Evolutionary conservation across 768 basidiomycete genomes (phyloP), one percentile per base, ranked within the genome.

Genomic region (Suillus plorans): DNA sequence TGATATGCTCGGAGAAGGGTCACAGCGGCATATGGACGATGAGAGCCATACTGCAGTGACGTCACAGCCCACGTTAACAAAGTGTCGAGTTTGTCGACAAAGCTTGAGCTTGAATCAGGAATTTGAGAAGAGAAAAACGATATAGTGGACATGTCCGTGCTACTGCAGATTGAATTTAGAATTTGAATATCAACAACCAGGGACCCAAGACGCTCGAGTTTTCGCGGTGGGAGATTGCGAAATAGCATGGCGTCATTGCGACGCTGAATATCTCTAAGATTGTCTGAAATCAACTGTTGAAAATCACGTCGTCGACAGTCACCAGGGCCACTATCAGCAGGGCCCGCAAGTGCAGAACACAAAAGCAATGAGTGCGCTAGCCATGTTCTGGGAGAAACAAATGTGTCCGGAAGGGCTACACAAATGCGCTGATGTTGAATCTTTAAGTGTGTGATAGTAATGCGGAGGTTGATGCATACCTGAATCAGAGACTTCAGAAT

Each of bases 221-320:
- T 82, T 37, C 87, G 86, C 0, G 85, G 80, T 42, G 90, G 88
- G 10, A 89, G 81, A 67, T 85, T 86, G 50, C 82, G 82, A 66
- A 94, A 92, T 39, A 90, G 74, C 83, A 94, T 87, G 2, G 90
- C 90, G 65, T 95, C 91, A 65, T 95, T 95, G 63, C 95, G 83
- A 61, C 84, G 80, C 66, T 84, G 87, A 31, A 95, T 86, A 69
- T 91, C 90, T n/a, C 79, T 77, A 55, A 92, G 82, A 63, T 88
- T 86, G 59, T 86, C 84, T 5, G 81, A 73, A 41, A 94, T 78
- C 1, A 79, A 77, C 53, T 78, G 81, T 56, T 77, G 84, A 66
- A 87, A 71, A 63, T 82, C 81, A 31, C 78, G 79, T 62, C 81
- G 79, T 22, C 71, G 73, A 4, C 58, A 66, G 61, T 76, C 74